Percentiles rank a stretch among this genome's conserved stretches.
Evolutionary conservation across 2,329 filamentous ascomycete genomes (phyloP).

Genomic region (Colletotrichum lindemuthianum): DNA sequence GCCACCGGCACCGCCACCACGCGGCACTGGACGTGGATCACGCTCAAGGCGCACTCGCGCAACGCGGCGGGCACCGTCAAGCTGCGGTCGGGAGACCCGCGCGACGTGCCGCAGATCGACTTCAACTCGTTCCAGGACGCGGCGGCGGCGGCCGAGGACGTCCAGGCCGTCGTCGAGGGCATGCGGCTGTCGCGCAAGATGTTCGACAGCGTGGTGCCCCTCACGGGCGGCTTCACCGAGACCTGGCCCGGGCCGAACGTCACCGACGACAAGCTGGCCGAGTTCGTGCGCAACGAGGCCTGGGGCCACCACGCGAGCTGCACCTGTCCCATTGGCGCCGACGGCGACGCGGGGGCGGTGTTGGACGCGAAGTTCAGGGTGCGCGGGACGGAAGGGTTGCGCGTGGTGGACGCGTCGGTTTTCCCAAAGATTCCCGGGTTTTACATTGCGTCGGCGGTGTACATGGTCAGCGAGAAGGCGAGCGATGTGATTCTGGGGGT

Average conservation of each 20-base stretch:
- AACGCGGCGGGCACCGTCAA: slow-evolving; percentile 67
- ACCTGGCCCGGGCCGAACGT: slow-evolving; percentile 50
- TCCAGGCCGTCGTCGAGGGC: slow-evolving; percentile 59
- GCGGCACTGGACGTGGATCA: slow-evolving; percentile 51
- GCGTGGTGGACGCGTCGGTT: slow-evolving; percentile 69
- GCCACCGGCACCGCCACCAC: slow-evolving; percentile 42
- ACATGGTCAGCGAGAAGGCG: slow-evolving; percentile 69
- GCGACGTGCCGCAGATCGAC: slow-evolving; percentile 67
- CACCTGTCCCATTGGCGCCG: slow-evolving; percentile 64
- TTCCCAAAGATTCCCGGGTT: slow-evolving; percentile 62
- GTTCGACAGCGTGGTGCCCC: slow-evolving; percentile 38
- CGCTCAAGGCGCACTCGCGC: slow-evolving; percentile 67
- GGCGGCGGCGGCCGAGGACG: slow-evolving; percentile 46
- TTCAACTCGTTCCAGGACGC: slow-evolving; percentile 63
- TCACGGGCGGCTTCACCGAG: slow-evolving; percentile 42
- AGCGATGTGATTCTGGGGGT: slow-evolving; percentile 33
- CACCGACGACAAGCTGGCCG: slow-evolving; percentile 54
- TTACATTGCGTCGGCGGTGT: slow-evolving; percentile 59
- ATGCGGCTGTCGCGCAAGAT: slow-evolving; percentile 54
- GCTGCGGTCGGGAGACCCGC: slow-evolving; percentile 65
- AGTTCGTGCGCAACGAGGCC: slow-evolving; percentile 58
- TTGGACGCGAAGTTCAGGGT: slow-evolving; percentile 66
- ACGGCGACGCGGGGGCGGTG: slow-evolving; percentile 62
- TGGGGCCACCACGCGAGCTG: slow-evolving; percentile 69
- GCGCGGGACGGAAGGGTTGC: slow-evolving; percentile 60